These are phyloP conservation scores for Aspergillus incahuasiensis DNA, from an alignment of 495 filamentous ascomycete genomes.

Conservation along the genomic window DNA sequence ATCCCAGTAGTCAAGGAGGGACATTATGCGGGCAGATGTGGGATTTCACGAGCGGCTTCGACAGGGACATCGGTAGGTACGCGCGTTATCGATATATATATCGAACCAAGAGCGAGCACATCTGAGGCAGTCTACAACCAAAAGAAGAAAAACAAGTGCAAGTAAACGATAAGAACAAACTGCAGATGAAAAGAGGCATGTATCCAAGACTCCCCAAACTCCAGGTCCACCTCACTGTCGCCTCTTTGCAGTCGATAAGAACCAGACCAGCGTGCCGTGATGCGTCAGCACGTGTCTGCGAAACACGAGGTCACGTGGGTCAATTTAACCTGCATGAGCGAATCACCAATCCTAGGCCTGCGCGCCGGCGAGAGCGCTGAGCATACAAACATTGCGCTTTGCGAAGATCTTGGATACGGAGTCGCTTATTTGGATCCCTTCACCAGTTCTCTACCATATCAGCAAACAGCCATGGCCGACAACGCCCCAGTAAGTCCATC, in stretches of 20 bases:
- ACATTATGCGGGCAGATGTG: conserved; percentile 25
- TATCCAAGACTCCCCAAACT: background rate
- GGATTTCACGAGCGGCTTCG: background rate
- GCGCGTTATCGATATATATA: conserved; percentile 13
- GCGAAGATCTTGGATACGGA: background rate
- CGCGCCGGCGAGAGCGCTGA: conserved; percentile 14
- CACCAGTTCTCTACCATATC: background rate
- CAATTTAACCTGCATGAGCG: conserved; percentile 4
- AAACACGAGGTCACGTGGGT: conserved; percentile 40
- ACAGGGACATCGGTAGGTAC: background rate
- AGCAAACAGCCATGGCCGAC: conserved; percentile 9
- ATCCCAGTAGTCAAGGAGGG: conserved; percentile 42
- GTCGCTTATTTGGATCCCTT: too few species aligned
- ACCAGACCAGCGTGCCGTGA: background rate
- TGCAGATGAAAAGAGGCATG: background rate
- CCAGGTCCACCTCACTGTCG: background rate
- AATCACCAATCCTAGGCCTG: conserved; percentile 1
- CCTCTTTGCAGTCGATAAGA: background rate
- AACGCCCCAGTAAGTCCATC: conserved; percentile 10
- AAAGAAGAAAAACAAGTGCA: background rate
- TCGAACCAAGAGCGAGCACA: background rate
- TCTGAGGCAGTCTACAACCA: background rate
- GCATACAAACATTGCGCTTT: background rate
- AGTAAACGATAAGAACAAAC: background rate
- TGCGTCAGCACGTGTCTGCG: conserved; percentile 19